Conservation (phyloP, 2,329 filamentous ascomycete species). For the Trichocomaceae sp. region DNA sequence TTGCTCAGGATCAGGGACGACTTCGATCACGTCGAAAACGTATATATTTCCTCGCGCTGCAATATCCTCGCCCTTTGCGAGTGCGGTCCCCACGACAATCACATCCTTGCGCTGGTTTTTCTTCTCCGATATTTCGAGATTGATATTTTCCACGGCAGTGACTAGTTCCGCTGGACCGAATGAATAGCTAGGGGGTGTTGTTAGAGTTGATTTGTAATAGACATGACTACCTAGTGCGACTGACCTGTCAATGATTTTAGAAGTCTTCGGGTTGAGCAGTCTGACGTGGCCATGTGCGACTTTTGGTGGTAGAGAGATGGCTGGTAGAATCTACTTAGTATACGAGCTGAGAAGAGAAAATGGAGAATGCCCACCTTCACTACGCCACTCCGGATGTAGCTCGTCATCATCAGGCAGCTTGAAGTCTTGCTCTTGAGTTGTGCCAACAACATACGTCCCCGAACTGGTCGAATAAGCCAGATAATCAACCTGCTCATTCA, state of each 20-base stretch:
- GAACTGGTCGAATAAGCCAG: conserved; percentile 71
- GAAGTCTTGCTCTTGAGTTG: conserved; percentile 62
- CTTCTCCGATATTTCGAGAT: conserved; percentile 82
- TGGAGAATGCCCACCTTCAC: conserved; percentile 48
- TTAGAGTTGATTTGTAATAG: not conserved
- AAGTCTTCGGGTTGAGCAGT: conserved; percentile 69
- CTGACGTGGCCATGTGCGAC: conserved; percentile 67
- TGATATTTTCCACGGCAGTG: conserved; percentile 74
- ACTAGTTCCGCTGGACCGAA: conserved; percentile 70
- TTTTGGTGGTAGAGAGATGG: conserved; percentile 56
- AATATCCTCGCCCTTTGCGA: conserved; percentile 84
- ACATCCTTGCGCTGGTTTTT: conserved; percentile 80
- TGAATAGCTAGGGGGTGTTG: conserved; percentile 46
- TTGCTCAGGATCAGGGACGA: conserved; percentile 79
- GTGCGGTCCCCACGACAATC: conserved; percentile 75
- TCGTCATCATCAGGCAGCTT: conserved; percentile 82
- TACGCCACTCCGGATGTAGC: conserved; percentile 70
- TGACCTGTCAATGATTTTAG: conserved; percentile 67
- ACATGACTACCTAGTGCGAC: conserved; percentile 1
- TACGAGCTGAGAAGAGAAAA: not conserved
- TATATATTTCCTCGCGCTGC: conserved; percentile 78
- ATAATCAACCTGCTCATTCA: conserved; percentile 64
- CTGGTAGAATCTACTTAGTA: conserved; percentile 24
- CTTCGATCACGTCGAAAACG: conserved; percentile 84
- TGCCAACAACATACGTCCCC: conserved; percentile 69